phyloP scores from a whole-genome alignment of 768 basidiomycete genomes.

The Gyrodon lividus region DNA sequence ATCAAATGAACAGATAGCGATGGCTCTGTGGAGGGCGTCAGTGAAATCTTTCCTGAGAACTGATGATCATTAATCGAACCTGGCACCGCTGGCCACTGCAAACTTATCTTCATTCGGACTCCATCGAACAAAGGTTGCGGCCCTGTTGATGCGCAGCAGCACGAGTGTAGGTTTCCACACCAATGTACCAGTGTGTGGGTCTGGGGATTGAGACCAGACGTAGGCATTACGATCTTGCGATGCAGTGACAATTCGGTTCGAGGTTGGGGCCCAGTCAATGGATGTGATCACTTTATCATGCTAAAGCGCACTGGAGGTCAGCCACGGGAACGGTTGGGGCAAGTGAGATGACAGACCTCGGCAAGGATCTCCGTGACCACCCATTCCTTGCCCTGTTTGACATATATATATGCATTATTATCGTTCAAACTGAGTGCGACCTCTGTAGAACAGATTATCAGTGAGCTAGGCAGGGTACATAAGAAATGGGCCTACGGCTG shows the following conservation, averaged over 20 bases:
- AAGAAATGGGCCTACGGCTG: conserved; percentile 57
- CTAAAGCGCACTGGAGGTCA: conserved; percentile 40
- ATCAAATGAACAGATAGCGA: conserved; percentile 96
- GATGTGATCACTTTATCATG: conserved; percentile 98
- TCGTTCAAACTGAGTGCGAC: conserved; percentile 89
- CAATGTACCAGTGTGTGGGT: conserved; percentile 65
- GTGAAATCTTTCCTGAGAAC: not conserved
- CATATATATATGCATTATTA: conserved; percentile 82
- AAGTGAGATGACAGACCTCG: conserved; percentile 53
- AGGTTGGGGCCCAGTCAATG: conserved; percentile 97
- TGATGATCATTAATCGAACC: conserved; percentile 42
- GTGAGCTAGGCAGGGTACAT: not conserved
- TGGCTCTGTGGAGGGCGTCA: conserved; percentile 55
- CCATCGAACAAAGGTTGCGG: conserved; percentile 95
- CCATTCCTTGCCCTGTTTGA: conserved; percentile 68
- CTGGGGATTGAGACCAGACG: conserved; percentile 87
- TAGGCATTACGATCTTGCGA: conserved; percentile 99
- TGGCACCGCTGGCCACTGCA: conserved; percentile 94
- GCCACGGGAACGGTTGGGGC: not conserved
- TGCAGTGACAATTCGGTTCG: conserved; percentile 96
- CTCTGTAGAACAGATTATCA: conserved; percentile 48
- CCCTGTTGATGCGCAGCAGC: conserved; percentile 89
- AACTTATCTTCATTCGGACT: conserved; percentile 98
- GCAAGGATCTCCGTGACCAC: conserved; percentile 70
- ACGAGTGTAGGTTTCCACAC: conserved; percentile 98